A percentile compares a stretch with the other conserved stretches of the same genome.
Conservation (phyloP, 2,329 filamentous ascomycete species). For the Cercospora zeina region DNA sequence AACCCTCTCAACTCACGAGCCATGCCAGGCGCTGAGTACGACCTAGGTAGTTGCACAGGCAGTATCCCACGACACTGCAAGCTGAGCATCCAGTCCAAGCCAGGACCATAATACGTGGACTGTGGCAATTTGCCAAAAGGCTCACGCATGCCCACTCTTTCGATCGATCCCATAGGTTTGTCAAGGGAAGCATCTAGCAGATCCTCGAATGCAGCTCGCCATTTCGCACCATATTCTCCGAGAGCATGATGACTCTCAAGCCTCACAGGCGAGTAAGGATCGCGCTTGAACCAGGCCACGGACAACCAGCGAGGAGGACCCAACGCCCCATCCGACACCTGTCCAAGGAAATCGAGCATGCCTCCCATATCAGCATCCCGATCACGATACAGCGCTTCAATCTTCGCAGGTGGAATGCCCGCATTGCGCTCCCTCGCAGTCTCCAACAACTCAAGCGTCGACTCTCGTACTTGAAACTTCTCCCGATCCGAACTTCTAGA, state of each 20-base stretch:
- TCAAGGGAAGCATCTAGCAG: slow-evolving; percentile 50
- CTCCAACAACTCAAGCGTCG: slow-evolving; percentile 29
- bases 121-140: slow-evolving; percentile 23
- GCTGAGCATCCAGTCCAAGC: slow-evolving; percentile 43
- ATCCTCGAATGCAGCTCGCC: slow-evolving; percentile 62
- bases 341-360: slow-evolving; percentile 29
- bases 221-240: slow-evolving; percentile 44
- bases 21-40: not conserved
- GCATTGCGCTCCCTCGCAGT: slow-evolving; percentile 33
- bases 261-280: slow-evolving; percentile 57
- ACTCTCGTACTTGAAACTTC: slow-evolving; percentile 27
- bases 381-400: slow-evolving; percentile 36
- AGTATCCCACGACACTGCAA: slow-evolving; percentile 41
- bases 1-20: not conserved
- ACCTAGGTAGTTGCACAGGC: slow-evolving; percentile 36
- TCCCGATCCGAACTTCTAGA: slow-evolving; percentile 24
- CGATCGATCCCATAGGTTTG: slow-evolving; percentile 36
- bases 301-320: slow-evolving; percentile 36
- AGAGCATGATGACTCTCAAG: slow-evolving; percentile 51
- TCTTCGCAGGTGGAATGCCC: slow-evolving; percentile 30
- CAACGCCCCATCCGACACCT: slow-evolving; percentile 22
- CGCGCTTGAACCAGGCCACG: slow-evolving; percentile 43
- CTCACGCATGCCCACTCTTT: slow-evolving; percentile 27
- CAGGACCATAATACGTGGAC: slow-evolving; percentile 35
- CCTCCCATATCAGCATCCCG: slow-evolving; percentile 23